phyloP scores from a whole-genome alignment of 1,139 yeast genomes.

The Scheffersomyces segobiensis region DNA sequence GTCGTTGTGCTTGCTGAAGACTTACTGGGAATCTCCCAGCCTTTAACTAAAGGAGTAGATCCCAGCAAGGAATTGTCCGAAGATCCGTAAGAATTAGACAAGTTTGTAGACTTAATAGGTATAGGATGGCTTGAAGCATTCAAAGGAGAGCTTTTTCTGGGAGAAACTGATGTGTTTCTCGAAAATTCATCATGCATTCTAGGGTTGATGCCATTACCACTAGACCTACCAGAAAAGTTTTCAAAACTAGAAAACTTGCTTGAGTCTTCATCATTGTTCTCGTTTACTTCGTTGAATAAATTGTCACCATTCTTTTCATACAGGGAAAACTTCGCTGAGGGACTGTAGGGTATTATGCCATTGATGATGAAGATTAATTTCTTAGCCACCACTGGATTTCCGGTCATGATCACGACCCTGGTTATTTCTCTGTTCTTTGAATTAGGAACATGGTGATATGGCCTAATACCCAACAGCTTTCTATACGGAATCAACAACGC shows the following conservation, averaged over 20 bases:
- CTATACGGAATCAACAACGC: conserved; percentile 44
- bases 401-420: conserved; percentile 57
- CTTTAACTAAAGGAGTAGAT: conserved; percentile 32
- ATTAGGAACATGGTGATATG: conserved; percentile 22
- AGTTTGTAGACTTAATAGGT: conserved; percentile 24
- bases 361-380: conserved; percentile 55
- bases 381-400: conserved; percentile 62
- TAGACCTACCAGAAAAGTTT: not conserved
- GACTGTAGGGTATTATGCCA: conserved; percentile 39
- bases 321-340: not conserved
- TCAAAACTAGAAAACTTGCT: not conserved
- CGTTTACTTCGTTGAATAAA: not conserved
- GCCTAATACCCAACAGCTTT: conserved; percentile 34
- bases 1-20: conserved; percentile 24
- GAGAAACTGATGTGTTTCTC: not conserved
- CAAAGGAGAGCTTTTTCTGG: not conserved
- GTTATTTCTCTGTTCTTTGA: conserved; percentile 30
- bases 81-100: conserved; percentile 19
- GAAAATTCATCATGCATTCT: not conserved
- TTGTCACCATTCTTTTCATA: not conserved
- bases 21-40: conserved; percentile 49
- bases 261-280: not conserved
- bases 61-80: conserved; percentile 29
- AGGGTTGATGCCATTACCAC: not conserved
- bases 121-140: conserved; percentile 20